A percentile compares a stretch with the other conserved stretches of the same genome.
Evolutionary conservation across 129 eudicot species (phyloP).

Genomic region (Pittosporum tobira): DNA sequence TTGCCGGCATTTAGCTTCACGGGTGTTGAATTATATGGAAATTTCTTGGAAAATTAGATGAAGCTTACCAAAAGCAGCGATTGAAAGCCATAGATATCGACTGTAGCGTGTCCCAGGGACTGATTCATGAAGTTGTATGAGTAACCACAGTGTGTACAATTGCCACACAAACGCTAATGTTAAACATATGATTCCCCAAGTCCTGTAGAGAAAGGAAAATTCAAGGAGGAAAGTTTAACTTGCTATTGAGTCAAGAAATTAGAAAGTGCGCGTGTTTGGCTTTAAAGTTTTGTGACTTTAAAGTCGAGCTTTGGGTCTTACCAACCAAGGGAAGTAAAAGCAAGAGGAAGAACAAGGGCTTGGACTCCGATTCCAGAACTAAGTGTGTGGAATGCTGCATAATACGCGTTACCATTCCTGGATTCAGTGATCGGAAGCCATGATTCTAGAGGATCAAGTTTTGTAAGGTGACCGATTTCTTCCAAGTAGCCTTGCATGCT

Average conservation of each 20-base stretch:
- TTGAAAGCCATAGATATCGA: conserved; percentile 64
- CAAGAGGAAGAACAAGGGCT: conserved; percentile 70
- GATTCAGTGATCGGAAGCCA: conserved; percentile 91
- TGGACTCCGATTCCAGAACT: conserved; percentile 80
- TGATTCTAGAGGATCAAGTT: conserved; percentile 66
- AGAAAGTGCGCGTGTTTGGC: too few relatives aligned
- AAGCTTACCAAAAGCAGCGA: conserved; percentile 77
- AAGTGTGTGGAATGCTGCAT: conserved; percentile 74
- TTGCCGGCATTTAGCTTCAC: too few relatives aligned
- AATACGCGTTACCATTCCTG: conserved; percentile 64
- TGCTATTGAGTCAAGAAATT: too few relatives aligned
- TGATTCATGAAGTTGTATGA: conserved; percentile 82
- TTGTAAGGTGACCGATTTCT: conserved; percentile 50
- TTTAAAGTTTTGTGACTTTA: too few relatives aligned
- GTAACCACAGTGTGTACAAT: conserved; percentile 70
- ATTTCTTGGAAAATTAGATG: neutral
- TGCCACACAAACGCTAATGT: conserved; percentile 67
- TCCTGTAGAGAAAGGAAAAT: conserved; percentile 29
- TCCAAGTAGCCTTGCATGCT: conserved; percentile 52
- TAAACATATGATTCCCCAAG: conserved; percentile 53
- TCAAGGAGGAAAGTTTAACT: too few relatives aligned
- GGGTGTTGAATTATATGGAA: neutral
- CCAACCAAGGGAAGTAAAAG: conserved; percentile 75
- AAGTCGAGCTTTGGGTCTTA: conserved; percentile 3
- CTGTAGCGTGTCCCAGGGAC: conserved; percentile 67